These are phyloP conservation scores for Verticillium isaacii DNA, from an alignment of 2,329 filamentous ascomycete genomes.

Conservation along the genomic window DNA sequence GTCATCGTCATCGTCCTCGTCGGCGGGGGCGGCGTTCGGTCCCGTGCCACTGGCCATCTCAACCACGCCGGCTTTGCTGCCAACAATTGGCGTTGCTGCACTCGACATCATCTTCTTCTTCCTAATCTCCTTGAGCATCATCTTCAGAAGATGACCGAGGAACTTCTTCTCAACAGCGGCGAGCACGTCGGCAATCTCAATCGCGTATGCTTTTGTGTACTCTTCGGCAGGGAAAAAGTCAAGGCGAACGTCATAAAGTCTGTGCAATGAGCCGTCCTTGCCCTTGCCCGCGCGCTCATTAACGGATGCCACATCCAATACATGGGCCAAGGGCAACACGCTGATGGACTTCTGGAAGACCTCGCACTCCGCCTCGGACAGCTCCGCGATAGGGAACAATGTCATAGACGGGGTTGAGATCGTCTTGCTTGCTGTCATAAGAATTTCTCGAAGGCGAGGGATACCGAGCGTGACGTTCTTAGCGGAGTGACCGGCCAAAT, in stretches of 20 bases:
- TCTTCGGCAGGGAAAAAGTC: constrained; percentile 81
- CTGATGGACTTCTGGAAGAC: constrained; percentile 90
- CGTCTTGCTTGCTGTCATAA: constrained; percentile 90
- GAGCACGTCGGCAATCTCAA: constrained; percentile 72
- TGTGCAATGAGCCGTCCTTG: constrained; percentile 64
- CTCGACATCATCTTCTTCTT: constrained; percentile 64
- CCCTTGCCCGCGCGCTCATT: constrained; percentile 75
- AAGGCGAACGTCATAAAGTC: constrained; percentile 78
- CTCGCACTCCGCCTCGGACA: constrained; percentile 64
- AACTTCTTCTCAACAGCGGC: constrained; percentile 77
- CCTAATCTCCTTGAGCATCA: constrained; percentile 76
- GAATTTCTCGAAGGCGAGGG: constrained; percentile 90
- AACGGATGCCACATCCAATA: constrained; percentile 77
- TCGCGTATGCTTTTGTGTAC: constrained; percentile 82
- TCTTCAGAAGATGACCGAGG: constrained; percentile 63
- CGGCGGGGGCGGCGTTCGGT: constrained; percentile 37
- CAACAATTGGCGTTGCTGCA: constrained; percentile 72
- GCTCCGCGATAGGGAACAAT: constrained; percentile 68
- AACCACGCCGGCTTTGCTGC: constrained; percentile 46
- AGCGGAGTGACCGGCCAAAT: constrained; percentile 95
- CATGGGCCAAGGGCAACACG: constrained; percentile 74
- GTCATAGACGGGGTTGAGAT: constrained; percentile 94
- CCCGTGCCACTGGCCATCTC: constrained; percentile 36
- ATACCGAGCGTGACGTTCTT: constrained; percentile 99
- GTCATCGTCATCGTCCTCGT: constrained; percentile 65